These are phyloP conservation scores for Coemansia sp. DNA, from an alignment of 192 early-diverging fungal species.

Conservation along the genomic window DNA sequence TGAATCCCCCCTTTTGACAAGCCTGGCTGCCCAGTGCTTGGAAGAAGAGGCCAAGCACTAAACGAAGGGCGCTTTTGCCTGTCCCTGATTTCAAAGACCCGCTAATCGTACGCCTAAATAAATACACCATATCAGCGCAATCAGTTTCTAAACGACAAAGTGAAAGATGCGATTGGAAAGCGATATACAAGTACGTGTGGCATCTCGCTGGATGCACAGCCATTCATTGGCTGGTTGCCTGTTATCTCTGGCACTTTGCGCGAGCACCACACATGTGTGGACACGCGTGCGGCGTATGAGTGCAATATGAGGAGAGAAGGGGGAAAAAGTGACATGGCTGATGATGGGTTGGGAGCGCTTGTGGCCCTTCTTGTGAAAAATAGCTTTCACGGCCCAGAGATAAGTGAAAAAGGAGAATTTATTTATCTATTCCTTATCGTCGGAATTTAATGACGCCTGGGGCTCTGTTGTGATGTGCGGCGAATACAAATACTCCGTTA, in stretches of 20 bases:
- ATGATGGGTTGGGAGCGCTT: no score
- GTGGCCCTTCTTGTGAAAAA: background rate
- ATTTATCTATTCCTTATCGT: background rate
- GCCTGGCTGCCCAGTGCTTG: no score
- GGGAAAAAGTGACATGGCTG: no score
- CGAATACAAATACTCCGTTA: conserved; percentile 32
- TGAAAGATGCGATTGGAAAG: background rate
- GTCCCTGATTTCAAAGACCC: background rate
- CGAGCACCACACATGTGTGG: background rate
- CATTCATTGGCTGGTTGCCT: background rate
- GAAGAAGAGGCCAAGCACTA: no score
- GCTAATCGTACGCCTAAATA: background rate
- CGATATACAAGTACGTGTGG: background rate
- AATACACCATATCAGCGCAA: background rate
- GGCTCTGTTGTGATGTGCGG: conserved; percentile 10
- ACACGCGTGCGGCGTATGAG: background rate
- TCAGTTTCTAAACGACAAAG: no score
- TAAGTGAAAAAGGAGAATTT: background rate
- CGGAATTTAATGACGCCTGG: background rate
- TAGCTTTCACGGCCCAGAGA: no score
- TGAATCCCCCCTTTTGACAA: no score
- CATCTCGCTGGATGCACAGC: background rate
- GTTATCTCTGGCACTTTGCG: background rate
- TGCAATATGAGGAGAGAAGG: background rate
- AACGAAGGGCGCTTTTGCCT: background rate